phyloP scores from a whole-genome alignment of 106 monocot genomes.

The Allium fistulosum region DNA sequence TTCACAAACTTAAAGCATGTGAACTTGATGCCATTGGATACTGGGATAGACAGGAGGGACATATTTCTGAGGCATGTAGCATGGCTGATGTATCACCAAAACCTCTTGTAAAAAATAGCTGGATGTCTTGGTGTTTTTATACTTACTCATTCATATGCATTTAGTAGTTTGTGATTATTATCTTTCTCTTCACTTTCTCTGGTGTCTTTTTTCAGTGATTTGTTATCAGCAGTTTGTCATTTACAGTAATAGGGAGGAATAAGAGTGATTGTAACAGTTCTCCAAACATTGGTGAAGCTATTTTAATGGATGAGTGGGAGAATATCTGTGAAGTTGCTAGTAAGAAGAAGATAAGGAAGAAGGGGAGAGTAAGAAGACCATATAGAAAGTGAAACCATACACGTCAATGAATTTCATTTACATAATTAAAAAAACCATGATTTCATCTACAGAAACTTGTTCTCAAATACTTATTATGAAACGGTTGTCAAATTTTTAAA shows the following conservation, averaged over 20 bases:
- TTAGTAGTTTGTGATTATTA: background rate
- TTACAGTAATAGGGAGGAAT: constrained; percentile 9
- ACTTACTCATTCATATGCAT: background rate
- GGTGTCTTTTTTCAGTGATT: constrained; percentile 4
- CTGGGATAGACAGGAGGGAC: constrained; percentile 15
- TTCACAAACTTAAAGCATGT: constrained; percentile 13
- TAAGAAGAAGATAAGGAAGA: constrained; percentile 37
- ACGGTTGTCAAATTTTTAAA: too few relatives aligned
- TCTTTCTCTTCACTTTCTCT: background rate
- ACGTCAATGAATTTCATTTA: too few relatives aligned
- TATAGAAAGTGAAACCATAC: constrained; percentile 33
- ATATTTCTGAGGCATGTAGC: constrained; percentile 2
- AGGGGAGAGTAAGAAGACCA: too few relatives aligned
- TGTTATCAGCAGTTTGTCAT: constrained; percentile 16
- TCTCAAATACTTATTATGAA: too few relatives aligned
- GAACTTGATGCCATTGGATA: constrained; percentile 6
- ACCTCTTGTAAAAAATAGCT: constrained; percentile 11
- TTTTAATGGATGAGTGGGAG: constrained; percentile 5
- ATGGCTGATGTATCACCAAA: constrained; percentile 7
- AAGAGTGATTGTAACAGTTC: constrained; percentile 10
- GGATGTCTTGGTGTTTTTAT: background rate
- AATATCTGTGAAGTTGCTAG: constrained; percentile 10
- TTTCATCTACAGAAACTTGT: too few relatives aligned
- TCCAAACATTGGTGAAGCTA: background rate
- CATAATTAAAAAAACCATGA: too few relatives aligned